These are phyloP conservation scores for Penicillium sp. DNA, from an alignment of 2,329 filamentous ascomycete species.

Conservation along the genomic window DNA sequence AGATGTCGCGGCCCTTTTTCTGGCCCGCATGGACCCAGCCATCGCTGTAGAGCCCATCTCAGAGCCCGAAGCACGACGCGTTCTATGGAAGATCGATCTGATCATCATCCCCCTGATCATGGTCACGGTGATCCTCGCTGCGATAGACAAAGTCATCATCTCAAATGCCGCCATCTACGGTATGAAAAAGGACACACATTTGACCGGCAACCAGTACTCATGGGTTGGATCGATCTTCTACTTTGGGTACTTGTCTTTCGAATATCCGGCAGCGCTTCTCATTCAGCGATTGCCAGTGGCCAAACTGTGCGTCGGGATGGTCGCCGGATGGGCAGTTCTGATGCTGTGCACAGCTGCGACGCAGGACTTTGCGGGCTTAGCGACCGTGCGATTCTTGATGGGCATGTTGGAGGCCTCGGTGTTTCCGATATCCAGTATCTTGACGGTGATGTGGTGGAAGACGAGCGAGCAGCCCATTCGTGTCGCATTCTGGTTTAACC, in stretches of 20 bases:
- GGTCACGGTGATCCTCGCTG: slow-evolving; percentile 24
- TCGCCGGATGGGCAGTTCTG: slow-evolving; percentile 8
- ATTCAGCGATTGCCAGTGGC: slow-evolving; percentile 16
- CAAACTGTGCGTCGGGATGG: slow-evolving; percentile 8
- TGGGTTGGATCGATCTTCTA: slow-evolving; percentile 18
- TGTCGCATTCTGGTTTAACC: slow-evolving; percentile 16
- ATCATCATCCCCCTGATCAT: slow-evolving; percentile 27
- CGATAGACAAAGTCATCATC: slow-evolving; percentile 34
- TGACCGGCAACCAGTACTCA: slow-evolving; percentile 26
- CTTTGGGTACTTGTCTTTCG: slow-evolving; percentile 15
- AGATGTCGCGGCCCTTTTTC: slow-evolving; percentile 31
- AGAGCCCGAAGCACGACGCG: slow-evolving; percentile 19
- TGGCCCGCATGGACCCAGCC: slow-evolving; percentile 23
- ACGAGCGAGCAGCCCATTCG: slow-evolving; percentile 14
- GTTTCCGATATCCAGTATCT: slow-evolving; percentile 10
- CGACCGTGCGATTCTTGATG: slow-evolving; percentile 13
- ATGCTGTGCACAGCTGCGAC: slow-evolving; percentile 13
- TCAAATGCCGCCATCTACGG: slow-evolving; percentile 18
- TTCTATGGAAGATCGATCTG: slow-evolving; percentile 29
- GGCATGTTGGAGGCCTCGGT: slow-evolving; percentile 12
- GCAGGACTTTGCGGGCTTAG: slow-evolving; percentile 13
- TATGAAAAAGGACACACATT: slow-evolving; percentile 14
- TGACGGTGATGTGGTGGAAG: slow-evolving; percentile 16
- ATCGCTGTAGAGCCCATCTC: slow-evolving; percentile 25
- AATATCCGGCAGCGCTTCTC: slow-evolving; percentile 16